Base-by-base conservation (phyloP, 371 early-diverging fungal genomes). In the Blakeslea trispora region DNA sequence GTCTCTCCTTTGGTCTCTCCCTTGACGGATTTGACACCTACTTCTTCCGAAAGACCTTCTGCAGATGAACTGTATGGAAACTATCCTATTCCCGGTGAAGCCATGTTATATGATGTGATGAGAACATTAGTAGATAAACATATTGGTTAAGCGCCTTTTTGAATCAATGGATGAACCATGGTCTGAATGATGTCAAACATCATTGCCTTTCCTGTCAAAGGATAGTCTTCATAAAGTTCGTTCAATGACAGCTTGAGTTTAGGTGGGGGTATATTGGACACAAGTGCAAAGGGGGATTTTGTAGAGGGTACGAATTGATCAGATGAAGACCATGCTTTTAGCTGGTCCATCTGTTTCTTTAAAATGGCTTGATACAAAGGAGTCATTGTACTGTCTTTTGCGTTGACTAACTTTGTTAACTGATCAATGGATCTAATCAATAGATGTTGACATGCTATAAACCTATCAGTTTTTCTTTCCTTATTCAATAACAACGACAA, bases 51-150 rank as follows among this genome's bases (percentile, higher is more conserved):
- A 3, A 28, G 5, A 10, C 15, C 28, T 2, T 45, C 55, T 3
- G n/a, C 15, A 6, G 3, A 5, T 23, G 49, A 56, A 6, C 21
- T 48, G 3, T 56, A 56, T 31, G 18, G 34, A 41, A 45, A 42
- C n/a, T 56, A 48, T 19, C 56, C 56, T 15, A 17, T 56, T 2
- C 56, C 56, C 0, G 28, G 31, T 23, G 49, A 47, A 19, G 56
- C 56, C n/a, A 31, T 56, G 11, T 7, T 56, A 5, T 56, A 40
- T 49, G 56, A 56, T 42, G 43, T 48, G 14, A 21, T 56, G 9
- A 37, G 37, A 37, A 37, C 37, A 10, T 9, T 37, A 13, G 37
- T 37, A 37, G 37, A 37, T 37, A 37, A 1, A 6, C 13, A 14
- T 37, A 10, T 11, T 37, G 2, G 11, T 37, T 37, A 37, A n/a